These are phyloP conservation scores for Simplicillium sp. DNA, from an alignment of 2,329 filamentous ascomycete genomes.

Conservation along the genomic window DNA sequence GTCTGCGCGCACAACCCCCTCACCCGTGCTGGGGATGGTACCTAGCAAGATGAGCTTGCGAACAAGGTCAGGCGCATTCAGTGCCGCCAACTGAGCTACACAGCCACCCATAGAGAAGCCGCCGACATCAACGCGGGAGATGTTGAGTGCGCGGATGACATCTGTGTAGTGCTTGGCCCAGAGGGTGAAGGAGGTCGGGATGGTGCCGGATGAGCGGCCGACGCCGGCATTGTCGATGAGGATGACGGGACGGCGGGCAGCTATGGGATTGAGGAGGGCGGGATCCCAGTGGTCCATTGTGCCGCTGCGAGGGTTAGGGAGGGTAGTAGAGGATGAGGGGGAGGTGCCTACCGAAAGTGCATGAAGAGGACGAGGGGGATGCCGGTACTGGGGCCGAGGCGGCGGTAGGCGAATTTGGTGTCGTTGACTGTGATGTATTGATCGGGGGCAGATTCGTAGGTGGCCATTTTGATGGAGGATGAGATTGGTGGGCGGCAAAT, in stretches of 20 bases:
- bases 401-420: conserved; percentile 21
- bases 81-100: conserved; percentile 33
- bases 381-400: conserved; percentile 17
- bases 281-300: conserved; percentile 33
- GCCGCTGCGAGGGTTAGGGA: conserved; percentile 13
- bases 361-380: conserved; percentile 21
- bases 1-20: conserved; percentile 20
- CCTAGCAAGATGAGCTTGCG: conserved; percentile 33
- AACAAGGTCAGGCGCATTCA: conserved; percentile 25
- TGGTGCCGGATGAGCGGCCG: conserved; percentile 31
- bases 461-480: conserved; percentile 13
- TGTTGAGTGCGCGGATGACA: conserved; percentile 25
- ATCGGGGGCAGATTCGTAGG: conserved; percentile 17
- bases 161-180: conserved; percentile 24
- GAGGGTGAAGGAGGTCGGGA: conserved; percentile 20
- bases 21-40: conserved; percentile 27
- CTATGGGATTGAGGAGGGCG: conserved; percentile 32
- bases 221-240: conserved; percentile 39
- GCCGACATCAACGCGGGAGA: conserved; percentile 31
- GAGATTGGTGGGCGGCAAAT: too few species aligned
- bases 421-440: conserved; percentile 18
- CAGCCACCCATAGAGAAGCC: conserved; percentile 42
- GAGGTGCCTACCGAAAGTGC: conserved; percentile 18
- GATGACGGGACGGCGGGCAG: conserved; percentile 29
- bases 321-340: background rate